These are phyloP conservation scores for Antarctomyces pellizariae DNA, from an alignment of 495 filamentous ascomycete genomes.

Conservation along the genomic window DNA sequence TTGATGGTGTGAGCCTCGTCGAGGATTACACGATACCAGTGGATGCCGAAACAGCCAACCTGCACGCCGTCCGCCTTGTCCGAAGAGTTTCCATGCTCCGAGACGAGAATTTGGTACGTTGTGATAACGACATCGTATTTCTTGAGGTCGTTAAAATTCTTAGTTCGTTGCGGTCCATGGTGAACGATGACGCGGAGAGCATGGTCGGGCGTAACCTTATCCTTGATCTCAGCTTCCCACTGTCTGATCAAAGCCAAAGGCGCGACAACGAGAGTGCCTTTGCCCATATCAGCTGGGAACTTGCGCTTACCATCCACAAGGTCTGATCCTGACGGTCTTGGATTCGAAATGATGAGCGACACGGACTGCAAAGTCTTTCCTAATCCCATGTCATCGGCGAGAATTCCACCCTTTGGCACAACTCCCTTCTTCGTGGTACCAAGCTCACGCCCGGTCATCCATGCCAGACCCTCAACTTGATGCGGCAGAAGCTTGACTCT, in stretches of 20 bases:
- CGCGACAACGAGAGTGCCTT: slow-evolving; percentile 77
- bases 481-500: slow-evolving; percentile 75
- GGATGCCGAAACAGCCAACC: slow-evolving; percentile 66
- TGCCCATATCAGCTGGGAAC: slow-evolving; percentile 36
- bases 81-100: slow-evolving; percentile 51
- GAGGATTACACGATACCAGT: slow-evolving; percentile 88
- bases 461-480: slow-evolving; percentile 75
- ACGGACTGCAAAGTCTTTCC: slow-evolving; percentile 74
- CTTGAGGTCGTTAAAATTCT: slow-evolving; percentile 45
- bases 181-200: slow-evolving; percentile 63
- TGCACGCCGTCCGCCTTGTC: slow-evolving; percentile 25
- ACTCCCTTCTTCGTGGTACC: slow-evolving; percentile 54
- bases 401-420: slow-evolving; percentile 63
- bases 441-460: slow-evolving; percentile 80
- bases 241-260: slow-evolving; percentile 88
- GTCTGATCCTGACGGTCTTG: slow-evolving; percentile 33
- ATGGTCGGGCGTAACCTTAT: slow-evolving; percentile 44
- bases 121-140: slow-evolving; percentile 92
- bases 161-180: slow-evolving; percentile 68
- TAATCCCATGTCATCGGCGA: slow-evolving; percentile 72
- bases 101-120: slow-evolving; percentile 84
- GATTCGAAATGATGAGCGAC: slow-evolving; percentile 59
- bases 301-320: slow-evolving; percentile 27
- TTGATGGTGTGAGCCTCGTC: slow-evolving; percentile 98
- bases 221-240: slow-evolving; percentile 82